Evolutionary conservation across 345 rosid genomes (phyloP), one percentile per base, ranked within the genome.

Genomic region (Populus tremula): DNA sequence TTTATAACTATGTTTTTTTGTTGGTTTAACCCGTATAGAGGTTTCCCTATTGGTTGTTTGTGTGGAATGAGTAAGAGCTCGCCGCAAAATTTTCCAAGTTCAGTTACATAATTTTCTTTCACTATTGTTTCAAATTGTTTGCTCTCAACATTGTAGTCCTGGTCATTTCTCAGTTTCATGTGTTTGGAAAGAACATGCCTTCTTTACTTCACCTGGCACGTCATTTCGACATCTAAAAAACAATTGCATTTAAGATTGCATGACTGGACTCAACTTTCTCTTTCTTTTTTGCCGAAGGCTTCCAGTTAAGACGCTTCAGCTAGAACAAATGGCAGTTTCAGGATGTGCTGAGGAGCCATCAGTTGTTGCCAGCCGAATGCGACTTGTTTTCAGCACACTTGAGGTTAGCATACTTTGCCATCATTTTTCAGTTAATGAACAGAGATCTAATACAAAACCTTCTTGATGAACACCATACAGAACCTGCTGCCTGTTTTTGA

Each of bases 231-330:
- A 5, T 50, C 56, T 17, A 5, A 17, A 8, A 50, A 50, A 8
- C 56, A 18, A 16, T 17, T 50, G 56, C 56, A 17, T 18, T 50
- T 69, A 35, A 67, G 67, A 29, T 39, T 47, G 41, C 25, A 9
- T 41, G 43, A 25, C 23, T 11, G n/a, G 66, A 23, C 59, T 47
- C 21, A 39, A 18, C 56, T 39, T 63, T 62, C 10, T 33, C 8
- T 54, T 10, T 50, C 10, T 31, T 47, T 71, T 72, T 81, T 36
- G 70, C 41, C 62, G 7, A 84, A 93, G 98, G 98, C 90, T 94
- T 68, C 98, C 97, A 0, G 98, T 93, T 78, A 94, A 93, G 89
- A 94, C 97, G 69, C 97, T 94, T 82, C 97, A 93, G 82, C 74
- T 94, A 75, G 98, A 94, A 85, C 97, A 94, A 81, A 90, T 93